phyloP scores from a whole-genome alignment of 371 early-diverging fungal species.

The Mucor lusitanicus region DNA sequence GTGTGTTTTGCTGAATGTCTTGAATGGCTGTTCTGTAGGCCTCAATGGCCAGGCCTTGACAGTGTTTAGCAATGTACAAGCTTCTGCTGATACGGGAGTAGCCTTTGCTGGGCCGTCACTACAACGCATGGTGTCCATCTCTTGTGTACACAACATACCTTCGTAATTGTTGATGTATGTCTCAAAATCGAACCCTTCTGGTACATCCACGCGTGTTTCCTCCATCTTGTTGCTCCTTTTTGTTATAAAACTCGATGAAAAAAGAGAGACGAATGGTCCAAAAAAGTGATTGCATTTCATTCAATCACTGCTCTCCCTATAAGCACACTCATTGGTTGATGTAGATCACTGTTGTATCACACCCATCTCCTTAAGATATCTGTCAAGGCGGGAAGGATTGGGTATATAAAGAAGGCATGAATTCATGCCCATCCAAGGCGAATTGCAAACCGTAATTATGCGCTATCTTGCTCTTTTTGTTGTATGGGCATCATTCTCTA shows the following conservation, averaged over 20 bases:
- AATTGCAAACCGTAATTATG: neutral
- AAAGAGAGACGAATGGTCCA: no score
- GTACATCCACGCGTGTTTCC: slow-evolving; percentile 36
- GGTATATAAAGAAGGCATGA: neutral
- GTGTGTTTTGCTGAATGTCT: slow-evolving; percentile 55
- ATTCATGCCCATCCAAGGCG: neutral
- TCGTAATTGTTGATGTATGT: slow-evolving; percentile 67
- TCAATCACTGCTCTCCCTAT: neutral
- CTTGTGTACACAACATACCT: slow-evolving; percentile 38
- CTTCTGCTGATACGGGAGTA: slow-evolving; percentile 71
- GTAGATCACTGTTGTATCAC: neutral
- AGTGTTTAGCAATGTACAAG: slow-evolving; percentile 76
- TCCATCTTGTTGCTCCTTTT: slow-evolving; percentile 9
- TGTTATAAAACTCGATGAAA: neutral
- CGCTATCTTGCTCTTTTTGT: neutral
- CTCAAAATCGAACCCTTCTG: slow-evolving; percentile 70
- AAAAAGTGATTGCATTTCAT: neutral
- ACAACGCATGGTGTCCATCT: neutral
- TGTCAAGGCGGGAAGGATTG: neutral
- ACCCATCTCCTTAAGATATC: neutral
- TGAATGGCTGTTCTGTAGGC: slow-evolving; percentile 64
- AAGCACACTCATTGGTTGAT: slow-evolving; percentile 1
- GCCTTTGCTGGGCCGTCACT: slow-evolving; percentile 38
- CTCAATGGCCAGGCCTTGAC: slow-evolving; percentile 67
- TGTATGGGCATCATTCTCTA: neutral